A percentile compares a stretch with the other conserved stretches of the same genome.
Conservation (phyloP, 768 basidiomycete species). For the Austroboletus eburneus region DNA sequence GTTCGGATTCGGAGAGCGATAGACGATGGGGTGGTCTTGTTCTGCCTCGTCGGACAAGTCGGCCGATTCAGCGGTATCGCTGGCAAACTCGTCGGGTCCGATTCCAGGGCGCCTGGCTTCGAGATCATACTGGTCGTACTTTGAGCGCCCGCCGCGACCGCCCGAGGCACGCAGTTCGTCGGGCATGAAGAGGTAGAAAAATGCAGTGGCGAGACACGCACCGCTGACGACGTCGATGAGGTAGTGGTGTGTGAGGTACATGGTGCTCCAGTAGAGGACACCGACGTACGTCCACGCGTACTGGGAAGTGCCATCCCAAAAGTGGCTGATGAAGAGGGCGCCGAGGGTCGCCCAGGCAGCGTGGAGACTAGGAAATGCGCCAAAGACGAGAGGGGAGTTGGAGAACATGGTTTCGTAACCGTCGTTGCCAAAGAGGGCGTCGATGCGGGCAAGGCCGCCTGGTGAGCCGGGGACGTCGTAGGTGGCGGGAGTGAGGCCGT, state of each 20-base stretch:
- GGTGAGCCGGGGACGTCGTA: conserved; percentile 91
- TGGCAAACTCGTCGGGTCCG: conserved; percentile 28
- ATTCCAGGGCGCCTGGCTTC: conserved; percentile 37
- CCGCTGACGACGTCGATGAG: conserved; percentile 97
- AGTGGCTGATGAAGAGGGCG: conserved; percentile 90
- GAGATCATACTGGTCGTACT: conserved; percentile 77
- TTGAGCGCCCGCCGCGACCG: conserved; percentile 41
- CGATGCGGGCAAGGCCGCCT: conserved; percentile 90
- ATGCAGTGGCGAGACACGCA: conserved; percentile 80
- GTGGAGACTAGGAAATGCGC: conserved; percentile 94
- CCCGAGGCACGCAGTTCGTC: conserved; percentile 62
- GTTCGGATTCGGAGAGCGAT: conserved; percentile 55
- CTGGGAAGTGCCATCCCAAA: conserved; percentile 72
- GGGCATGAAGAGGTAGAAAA: conserved; percentile 87
- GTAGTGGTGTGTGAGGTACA: conserved; percentile 99
- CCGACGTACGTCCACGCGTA: conserved; percentile 82
- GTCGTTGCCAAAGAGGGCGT: conserved; percentile 71
- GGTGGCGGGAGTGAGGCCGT: conserved; percentile 92
- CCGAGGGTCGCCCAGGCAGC: conserved; percentile 88
- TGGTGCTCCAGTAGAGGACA: conserved; percentile 94
- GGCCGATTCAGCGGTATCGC: conserved; percentile 37
- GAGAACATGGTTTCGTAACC: conserved; percentile 81
- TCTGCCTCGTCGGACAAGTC: conserved; percentile 56
- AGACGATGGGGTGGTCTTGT: conserved; percentile 59
- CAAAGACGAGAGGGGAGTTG: conserved; percentile 90